A percentile compares a stretch with the other conserved stretches of the same genome.
phyloP scores from a whole-genome alignment of 352 stramenopile species.

The Blastocystis sp. region DNA sequence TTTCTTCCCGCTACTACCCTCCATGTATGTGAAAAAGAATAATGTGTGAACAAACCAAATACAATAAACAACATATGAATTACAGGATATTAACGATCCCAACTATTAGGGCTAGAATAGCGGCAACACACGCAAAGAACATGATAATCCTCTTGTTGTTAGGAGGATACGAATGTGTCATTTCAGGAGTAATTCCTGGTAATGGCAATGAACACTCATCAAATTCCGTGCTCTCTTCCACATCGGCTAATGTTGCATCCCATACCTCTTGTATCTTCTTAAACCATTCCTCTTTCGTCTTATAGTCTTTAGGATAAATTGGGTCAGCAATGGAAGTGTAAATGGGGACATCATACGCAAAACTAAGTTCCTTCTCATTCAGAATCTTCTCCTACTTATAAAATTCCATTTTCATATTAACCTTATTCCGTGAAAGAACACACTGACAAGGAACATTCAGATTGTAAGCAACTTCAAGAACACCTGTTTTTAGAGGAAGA shows the following conservation, averaged over 20 bases:
- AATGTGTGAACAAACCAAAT: neutral
- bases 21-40: too few species aligned
- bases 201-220: neutral
- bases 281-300: constrained; percentile 54
- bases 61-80: neutral
- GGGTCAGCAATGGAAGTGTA: constrained; percentile 1
- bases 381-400: constrained; percentile 27
- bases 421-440: constrained; percentile 37
- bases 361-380: constrained; percentile 40
- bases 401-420: neutral
- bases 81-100: neutral
- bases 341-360: neutral
- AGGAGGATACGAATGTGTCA: constrained; percentile 13
- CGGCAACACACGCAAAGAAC: neutral
- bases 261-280: neutral
- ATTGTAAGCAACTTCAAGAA: constrained; percentile 54
- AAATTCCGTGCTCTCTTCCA: constrained; percentile 27
- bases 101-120: neutral
- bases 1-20: neutral
- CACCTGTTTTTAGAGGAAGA: constrained; percentile 39
- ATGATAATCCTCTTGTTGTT: neutral
- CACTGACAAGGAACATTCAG: constrained; percentile 44
- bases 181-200: constrained; percentile 24
- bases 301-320: neutral
- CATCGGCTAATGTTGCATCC: constrained; percentile 1